Conservation (phyloP, 306 rosid genomes). For the Ochetophila trinervis region DNA sequence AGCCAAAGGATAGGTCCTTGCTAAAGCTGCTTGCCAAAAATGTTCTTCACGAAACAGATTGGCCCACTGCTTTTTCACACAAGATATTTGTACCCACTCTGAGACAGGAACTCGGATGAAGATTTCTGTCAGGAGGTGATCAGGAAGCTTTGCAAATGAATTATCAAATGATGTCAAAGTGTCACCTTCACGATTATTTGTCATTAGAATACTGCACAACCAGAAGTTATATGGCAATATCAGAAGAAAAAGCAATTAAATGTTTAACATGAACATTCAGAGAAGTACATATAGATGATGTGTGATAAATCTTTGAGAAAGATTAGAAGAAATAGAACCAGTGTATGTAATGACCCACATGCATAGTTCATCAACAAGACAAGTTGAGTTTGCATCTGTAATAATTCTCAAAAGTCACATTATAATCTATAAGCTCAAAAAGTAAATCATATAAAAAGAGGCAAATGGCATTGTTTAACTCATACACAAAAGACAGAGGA, state of each 20-base stretch:
- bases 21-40: constrained; percentile 74
- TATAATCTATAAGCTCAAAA: no score
- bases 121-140: constrained; percentile 63
- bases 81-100: constrained; percentile 50
- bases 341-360: no score
- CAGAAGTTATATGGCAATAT: background rate
- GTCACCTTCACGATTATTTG: constrained; percentile 13
- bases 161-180: constrained; percentile 19
- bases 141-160: constrained; percentile 52
- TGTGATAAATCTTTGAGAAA: no score
- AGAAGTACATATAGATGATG: background rate
- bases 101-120: constrained; percentile 47
- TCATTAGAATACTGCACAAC: constrained; percentile 41
- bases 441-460: no score
- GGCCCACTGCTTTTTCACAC: constrained; percentile 73
- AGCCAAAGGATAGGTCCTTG: constrained; percentile 42
- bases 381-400: no score
- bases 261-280: background rate
- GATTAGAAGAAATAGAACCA: no score
- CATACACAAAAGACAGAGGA: no score
- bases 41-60: constrained; percentile 45
- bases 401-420: no score
- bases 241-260: background rate
- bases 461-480: no score
- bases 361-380: no score